A percentile compares a stretch with the other conserved stretches of the same genome.
Conservation (phyloP, 78 protist genomes). For the Dictyostelium intermedium region DNA sequence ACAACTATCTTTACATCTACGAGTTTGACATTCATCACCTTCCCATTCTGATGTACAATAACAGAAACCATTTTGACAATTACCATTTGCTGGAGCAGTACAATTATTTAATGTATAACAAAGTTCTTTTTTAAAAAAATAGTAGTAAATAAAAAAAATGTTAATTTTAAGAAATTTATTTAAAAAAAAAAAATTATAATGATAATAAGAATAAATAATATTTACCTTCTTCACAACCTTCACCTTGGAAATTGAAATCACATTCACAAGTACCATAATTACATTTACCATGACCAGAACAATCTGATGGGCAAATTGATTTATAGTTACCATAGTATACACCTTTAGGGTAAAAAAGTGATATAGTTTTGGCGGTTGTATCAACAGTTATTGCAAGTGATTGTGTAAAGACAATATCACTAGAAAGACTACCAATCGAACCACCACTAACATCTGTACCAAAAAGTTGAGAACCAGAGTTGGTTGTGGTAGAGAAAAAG, state of each 20-base stretch:
- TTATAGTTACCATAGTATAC: background rate
- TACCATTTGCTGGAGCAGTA: constrained; percentile 3
- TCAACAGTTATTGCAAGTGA: background rate
- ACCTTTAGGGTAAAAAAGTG: background rate
- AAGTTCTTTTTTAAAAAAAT: background rate
- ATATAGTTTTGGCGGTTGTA: background rate
- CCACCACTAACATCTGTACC: constrained; percentile 3
- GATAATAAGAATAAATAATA: background rate
- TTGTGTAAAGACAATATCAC: background rate
- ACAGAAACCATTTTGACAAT: constrained; percentile 38
- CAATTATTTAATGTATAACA: constrained; percentile 30
- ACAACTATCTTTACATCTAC: constrained; percentile 18
- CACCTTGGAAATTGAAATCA: background rate
- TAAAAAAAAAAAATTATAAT: background rate
- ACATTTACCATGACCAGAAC: constrained; percentile 42
- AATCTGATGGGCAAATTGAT: constrained; percentile 22
- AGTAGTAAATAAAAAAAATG: background rate
- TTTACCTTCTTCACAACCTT: constrained; percentile 18
- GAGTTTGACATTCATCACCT: background rate
- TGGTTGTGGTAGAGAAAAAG: background rate
- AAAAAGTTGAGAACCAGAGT: background rate
- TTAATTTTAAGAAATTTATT: background rate
- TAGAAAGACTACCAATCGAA: background rate
- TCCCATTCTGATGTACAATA: background rate
- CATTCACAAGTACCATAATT: constrained; percentile 20